Conservation (phyloP, 1,139 yeast genomes). For the Schizosaccharomyces versatilis region DNA sequence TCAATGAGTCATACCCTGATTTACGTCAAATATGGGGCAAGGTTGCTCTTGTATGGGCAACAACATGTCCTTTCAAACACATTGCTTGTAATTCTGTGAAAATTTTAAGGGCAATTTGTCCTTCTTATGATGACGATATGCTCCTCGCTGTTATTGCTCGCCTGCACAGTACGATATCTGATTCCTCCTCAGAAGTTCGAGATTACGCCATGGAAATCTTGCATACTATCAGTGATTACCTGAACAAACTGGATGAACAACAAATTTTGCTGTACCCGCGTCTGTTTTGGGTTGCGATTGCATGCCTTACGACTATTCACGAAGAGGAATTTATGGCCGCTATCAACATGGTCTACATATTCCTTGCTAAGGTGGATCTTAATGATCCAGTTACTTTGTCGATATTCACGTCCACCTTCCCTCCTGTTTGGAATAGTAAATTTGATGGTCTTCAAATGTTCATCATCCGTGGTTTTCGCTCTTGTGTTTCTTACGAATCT, state of each 20-base stretch:
- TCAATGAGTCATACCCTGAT: conserved; percentile 19
- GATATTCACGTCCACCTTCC: conserved; percentile 67
- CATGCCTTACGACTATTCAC: conserved; percentile 70
- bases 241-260: conserved; percentile 60
- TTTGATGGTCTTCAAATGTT: conserved; percentile 73
- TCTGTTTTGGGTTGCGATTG: conserved; percentile 86
- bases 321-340: conserved; percentile 83
- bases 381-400: conserved; percentile 63
- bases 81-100: conserved; percentile 93
- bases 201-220: conserved; percentile 93
- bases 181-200: conserved; percentile 70
- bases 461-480: conserved; percentile 60
- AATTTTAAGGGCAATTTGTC: conserved; percentile 57
- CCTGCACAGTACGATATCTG: conserved; percentile 78
- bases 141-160: conserved; percentile 84
- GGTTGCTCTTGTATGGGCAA: conserved; percentile 77
- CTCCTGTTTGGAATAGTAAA: conserved; percentile 87
- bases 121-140: conserved; percentile 69
- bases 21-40: conserved; percentile 69
- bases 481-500: conserved; percentile 59
- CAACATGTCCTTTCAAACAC: conserved; percentile 91
- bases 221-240: conserved; percentile 82
- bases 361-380: not conserved
- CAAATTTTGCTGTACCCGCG: conserved; percentile 77
- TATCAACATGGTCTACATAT: conserved; percentile 20